A percentile compares a stretch with the other conserved stretches of the same genome.
Evolutionary conservation across 1,139 yeast species (phyloP).

Genomic region (Saccharomyces hybrid): DNA sequence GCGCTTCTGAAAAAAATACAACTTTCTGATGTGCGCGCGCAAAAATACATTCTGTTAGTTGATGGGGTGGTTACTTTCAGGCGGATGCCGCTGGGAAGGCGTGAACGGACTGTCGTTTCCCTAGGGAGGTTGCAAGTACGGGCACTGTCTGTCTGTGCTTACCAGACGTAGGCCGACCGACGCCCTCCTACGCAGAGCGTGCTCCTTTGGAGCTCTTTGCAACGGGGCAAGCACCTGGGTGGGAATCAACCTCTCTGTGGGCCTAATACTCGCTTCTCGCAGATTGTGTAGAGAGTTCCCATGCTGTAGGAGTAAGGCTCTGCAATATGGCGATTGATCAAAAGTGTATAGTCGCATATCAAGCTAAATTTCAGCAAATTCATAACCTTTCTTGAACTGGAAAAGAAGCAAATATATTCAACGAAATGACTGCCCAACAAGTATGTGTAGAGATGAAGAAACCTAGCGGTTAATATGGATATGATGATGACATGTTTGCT

Average conservation of each 20-base stretch:
- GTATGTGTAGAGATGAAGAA: slow-evolving; percentile 8
- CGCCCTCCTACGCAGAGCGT: neutral
- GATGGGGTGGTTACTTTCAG: neutral
- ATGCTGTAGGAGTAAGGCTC: neutral
- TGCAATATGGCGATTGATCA: neutral
- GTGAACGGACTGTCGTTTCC: neutral
- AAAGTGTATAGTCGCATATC: neutral
- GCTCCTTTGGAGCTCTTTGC: neutral
- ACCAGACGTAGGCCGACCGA: neutral
- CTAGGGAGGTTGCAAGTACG: neutral
- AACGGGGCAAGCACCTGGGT: neutral
- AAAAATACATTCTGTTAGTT: neutral
- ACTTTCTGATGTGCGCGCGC: neutral
- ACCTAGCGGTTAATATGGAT: neutral
- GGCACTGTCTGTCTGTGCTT: neutral
- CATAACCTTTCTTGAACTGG: neutral
- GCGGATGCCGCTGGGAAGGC: neutral
- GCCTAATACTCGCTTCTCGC: neutral
- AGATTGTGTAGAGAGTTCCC: neutral
- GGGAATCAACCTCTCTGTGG: neutral
- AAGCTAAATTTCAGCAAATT: neutral
- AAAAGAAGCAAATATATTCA: slow-evolving; percentile 8
- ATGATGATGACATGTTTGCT: neutral
- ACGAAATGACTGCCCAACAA: slow-evolving; percentile 17
- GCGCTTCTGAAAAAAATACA: neutral